Percentiles rank a stretch among this genome's conserved stretches.
Evolutionary conservation across 1,284 basidiomycete species (phyloP).

Genomic region (Cryptococcus sp.): DNA sequence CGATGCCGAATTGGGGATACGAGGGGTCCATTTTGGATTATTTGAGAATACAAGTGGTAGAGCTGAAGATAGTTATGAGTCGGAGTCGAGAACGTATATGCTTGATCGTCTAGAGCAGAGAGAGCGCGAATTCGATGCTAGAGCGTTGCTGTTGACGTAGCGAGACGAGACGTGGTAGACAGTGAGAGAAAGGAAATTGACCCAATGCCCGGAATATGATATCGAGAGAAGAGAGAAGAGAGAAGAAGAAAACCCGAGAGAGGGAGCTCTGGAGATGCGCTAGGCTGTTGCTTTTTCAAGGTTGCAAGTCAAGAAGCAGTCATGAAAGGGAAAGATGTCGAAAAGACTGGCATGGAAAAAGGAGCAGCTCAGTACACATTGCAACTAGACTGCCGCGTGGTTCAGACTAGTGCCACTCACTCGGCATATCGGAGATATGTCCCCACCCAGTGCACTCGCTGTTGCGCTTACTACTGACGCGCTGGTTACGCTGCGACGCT

Average conservation of each 20-base stretch:
- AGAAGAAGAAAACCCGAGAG: constrained; percentile 15
- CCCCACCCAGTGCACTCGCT: no score
- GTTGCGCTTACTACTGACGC: constrained; percentile 2
- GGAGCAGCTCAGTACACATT: background rate
- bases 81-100: no score
- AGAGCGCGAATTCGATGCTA: constrained; percentile 9
- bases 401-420: constrained; percentile 6
- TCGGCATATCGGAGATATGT: constrained; percentile 4
- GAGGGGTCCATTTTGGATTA: constrained; percentile 10
- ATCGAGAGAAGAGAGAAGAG: constrained; percentile 21
- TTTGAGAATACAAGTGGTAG: constrained; percentile 1
- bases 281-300: constrained; percentile 2
- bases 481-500: background rate
- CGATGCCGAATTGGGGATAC: constrained; percentile 1
- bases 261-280: constrained; percentile 13
- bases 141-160: constrained; percentile 5
- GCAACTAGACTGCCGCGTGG: background rate
- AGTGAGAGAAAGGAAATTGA: constrained; percentile 15
- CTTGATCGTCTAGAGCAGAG: background rate
- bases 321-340: constrained; percentile 6
- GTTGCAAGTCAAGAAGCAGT: constrained; percentile 4
- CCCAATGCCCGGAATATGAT: constrained; percentile 12
- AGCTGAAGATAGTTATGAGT: background rate
- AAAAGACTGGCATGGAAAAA: background rate
- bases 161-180: constrained; percentile 11